These are phyloP conservation scores for Gymnopilus dilepis DNA, from an alignment of 768 basidiomycete genomes.

Conservation along the genomic window DNA sequence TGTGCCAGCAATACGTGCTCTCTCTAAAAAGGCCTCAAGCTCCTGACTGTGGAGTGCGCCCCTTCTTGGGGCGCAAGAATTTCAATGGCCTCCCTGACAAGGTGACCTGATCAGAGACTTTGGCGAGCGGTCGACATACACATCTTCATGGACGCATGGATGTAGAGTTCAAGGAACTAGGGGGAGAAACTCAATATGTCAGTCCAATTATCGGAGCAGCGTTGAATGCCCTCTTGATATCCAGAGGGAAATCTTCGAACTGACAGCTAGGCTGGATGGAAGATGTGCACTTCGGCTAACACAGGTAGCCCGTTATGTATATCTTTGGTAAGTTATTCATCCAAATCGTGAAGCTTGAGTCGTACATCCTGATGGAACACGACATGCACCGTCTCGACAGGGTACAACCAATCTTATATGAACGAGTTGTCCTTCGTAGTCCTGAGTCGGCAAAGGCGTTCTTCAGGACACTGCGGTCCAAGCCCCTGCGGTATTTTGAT, in stretches of 20 bases:
- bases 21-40: too few relatives aligned
- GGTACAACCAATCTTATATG: conserved; percentile 35
- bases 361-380: background rate
- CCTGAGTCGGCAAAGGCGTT: conserved; percentile 24
- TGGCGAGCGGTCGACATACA: too few relatives aligned
- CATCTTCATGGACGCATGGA: too few relatives aligned
- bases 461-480: conserved; percentile 22
- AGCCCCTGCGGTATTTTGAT: conserved; percentile 8
- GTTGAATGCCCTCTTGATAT: conserved; percentile 30
- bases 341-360: background rate
- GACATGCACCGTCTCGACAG: conserved; percentile 14
- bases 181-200: too few relatives aligned
- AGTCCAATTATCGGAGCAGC: too few relatives aligned
- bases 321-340: conserved; percentile 28
- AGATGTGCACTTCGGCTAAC: conserved; percentile 27
- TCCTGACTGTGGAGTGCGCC: too few relatives aligned
- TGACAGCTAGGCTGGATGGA: conserved; percentile 27
- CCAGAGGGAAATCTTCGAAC: conserved; percentile 32
- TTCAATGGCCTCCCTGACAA: too few relatives aligned
- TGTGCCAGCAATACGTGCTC: too few relatives aligned
- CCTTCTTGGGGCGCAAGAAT: too few relatives aligned
- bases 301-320: conserved; percentile 30
- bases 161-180: too few relatives aligned
- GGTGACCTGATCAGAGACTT: too few relatives aligned
- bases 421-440: conserved; percentile 31